Evolutionary conservation across 164 flowering plant species (phyloP).

Genomic region (Euptelea pleiosperma): DNA sequence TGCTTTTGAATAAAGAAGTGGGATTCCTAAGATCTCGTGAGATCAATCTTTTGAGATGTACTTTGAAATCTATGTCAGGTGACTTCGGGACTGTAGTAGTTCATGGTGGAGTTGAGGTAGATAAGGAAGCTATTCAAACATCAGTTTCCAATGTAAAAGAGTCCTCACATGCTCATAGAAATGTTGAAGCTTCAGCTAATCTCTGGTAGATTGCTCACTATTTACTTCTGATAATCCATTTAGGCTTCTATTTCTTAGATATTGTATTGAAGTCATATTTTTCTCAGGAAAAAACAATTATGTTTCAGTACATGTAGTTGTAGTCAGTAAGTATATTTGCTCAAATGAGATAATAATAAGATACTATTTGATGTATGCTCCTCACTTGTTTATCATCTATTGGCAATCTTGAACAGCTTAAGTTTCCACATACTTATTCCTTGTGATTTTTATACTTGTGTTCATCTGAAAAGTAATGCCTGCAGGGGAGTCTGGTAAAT

Average conservation of each 20-base stretch:
- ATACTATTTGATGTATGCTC: too few species aligned
- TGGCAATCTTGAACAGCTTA: too few species aligned
- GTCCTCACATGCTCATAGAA: conserved; percentile 21
- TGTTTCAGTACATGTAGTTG: too few species aligned
- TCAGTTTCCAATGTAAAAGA: conserved; percentile 21
- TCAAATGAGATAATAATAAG: too few species aligned
- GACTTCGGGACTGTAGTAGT: conserved; percentile 81
- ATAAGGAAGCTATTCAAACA: conserved; percentile 21
- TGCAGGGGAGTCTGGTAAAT: too few species aligned
- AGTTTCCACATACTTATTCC: too few species aligned
- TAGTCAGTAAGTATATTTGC: too few species aligned
- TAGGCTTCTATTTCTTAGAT: neutral
- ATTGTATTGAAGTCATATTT: too few species aligned
- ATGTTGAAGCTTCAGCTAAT: conserved; percentile 27
- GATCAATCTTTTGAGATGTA: neutral
- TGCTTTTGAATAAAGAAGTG: neutral
- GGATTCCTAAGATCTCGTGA: neutral
- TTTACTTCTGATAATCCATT: neutral
- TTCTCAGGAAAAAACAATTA: too few species aligned
- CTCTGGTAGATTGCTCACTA: conserved; percentile 31
- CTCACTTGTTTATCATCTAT: too few species aligned
- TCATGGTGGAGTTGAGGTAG: conserved; percentile 46
- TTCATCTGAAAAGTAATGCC: too few species aligned
- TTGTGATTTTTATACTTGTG: too few species aligned
- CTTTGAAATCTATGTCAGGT: conserved; percentile 35